These are phyloP conservation scores for Aureobasidium sp. DNA, from an alignment of 2,329 filamentous ascomycete species.

Conservation along the genomic window DNA sequence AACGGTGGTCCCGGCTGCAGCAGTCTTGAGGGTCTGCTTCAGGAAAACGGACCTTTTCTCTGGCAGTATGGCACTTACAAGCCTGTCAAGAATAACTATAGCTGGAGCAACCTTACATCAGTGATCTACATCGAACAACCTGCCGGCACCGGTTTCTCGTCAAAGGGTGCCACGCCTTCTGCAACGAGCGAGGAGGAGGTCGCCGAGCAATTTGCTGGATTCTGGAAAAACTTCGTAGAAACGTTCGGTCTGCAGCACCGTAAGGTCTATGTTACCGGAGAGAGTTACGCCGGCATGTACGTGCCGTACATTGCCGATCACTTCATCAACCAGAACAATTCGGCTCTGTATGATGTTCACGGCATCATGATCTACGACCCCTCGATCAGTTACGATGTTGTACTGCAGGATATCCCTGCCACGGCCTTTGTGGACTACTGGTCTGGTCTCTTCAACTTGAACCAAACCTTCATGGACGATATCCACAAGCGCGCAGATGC, in stretches of 20 bases:
- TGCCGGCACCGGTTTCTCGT: slow-evolving; percentile 35
- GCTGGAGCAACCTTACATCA: slow-evolving; percentile 36
- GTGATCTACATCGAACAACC: slow-evolving; percentile 40
- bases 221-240: slow-evolving; percentile 50
- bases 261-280: slow-evolving; percentile 65
- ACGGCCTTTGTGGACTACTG: slow-evolving; percentile 57
- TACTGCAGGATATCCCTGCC: slow-evolving; percentile 47
- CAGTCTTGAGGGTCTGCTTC: slow-evolving; percentile 41
- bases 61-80: slow-evolving; percentile 37
- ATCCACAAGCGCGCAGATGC: slow-evolving; percentile 44
- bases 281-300: slow-evolving; percentile 56
- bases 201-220: slow-evolving; percentile 42
- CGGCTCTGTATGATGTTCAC: slow-evolving; percentile 58
- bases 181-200: slow-evolving; percentile 44
- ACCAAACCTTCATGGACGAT: slow-evolving; percentile 49
- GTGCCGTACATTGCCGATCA: slow-evolving; percentile 67
- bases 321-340: slow-evolving; percentile 63
- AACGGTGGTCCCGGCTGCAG: slow-evolving; percentile 40
- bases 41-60: slow-evolving; percentile 42
- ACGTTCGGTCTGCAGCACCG: slow-evolving; percentile 48
- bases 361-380: slow-evolving; percentile 70
- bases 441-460: slow-evolving; percentile 55
- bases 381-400: slow-evolving; percentile 47
- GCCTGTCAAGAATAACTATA: slow-evolving; percentile 42
- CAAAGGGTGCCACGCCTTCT: slow-evolving; percentile 34